Percentiles rank a stretch among this genome's conserved stretches.
These are phyloP conservation scores for Sclerotinia glacialis DNA, from an alignment of 2,329 filamentous ascomycete species.

Conservation along the genomic window DNA sequence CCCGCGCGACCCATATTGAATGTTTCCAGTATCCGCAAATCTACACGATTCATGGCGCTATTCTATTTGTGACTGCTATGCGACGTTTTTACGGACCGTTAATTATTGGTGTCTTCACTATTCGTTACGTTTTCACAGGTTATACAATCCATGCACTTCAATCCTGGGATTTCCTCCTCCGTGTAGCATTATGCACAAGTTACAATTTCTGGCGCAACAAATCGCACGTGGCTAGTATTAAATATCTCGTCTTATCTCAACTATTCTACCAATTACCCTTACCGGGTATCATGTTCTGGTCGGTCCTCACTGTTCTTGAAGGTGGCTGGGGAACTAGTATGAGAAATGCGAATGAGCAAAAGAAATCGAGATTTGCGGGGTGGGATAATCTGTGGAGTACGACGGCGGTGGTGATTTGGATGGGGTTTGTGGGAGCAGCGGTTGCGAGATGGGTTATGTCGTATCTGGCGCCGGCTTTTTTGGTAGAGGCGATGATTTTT, in stretches of 20 bases:
- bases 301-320: slow-evolving; percentile 39
- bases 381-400: slow-evolving; percentile 26
- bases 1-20: slow-evolving; percentile 41
- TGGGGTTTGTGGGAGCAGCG: slow-evolving; percentile 27
- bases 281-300: slow-evolving; percentile 41
- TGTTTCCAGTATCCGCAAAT: slow-evolving; percentile 40
- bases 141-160: slow-evolving; percentile 36
- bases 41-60: slow-evolving; percentile 39
- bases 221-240: slow-evolving; percentile 35
- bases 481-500: slow-evolving; percentile 25
- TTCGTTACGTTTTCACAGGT: slow-evolving; percentile 39
- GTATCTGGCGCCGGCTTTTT: slow-evolving; percentile 19
- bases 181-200: slow-evolving; percentile 35
- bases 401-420: slow-evolving; percentile 25
- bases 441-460: slow-evolving; percentile 18
- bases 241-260: slow-evolving; percentile 25
- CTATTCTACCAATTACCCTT: slow-evolving; percentile 41
- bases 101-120: slow-evolving; percentile 35
- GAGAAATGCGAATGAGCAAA: slow-evolving; percentile 37
- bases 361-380: slow-evolving; percentile 26
- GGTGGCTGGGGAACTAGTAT: slow-evolving; percentile 42
- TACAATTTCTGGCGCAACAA: slow-evolving; percentile 39
- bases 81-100: slow-evolving; percentile 38
- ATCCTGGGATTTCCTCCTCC: slow-evolving; percentile 36
- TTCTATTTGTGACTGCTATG: slow-evolving; percentile 41